Base-by-base conservation (phyloP, 2,329 filamentous ascomycete species). In the Helicocarpus griseus region DNA sequence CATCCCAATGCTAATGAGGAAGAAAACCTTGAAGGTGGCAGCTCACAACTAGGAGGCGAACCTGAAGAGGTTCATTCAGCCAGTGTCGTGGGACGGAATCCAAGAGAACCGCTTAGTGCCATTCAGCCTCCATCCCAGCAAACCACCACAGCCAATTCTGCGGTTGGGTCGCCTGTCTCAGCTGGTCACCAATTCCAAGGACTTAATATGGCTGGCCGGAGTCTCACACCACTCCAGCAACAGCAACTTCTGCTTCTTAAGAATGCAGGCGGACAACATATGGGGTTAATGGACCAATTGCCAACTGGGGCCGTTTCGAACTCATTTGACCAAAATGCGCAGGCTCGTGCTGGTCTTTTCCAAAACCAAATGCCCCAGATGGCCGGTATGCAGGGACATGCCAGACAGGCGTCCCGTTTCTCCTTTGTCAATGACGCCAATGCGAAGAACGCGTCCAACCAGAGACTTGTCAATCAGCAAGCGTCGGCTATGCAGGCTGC, bases 21-120 rank as follows among this genome's bases (percentile, higher is more conserved):
- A 57, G 88, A 87, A 52, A 85, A 86, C 52, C 81, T 82, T 1
- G 89, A 93, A 67, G 86, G 86, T 58, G 87, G 87, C 13, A 97
- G 91, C 65, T 76, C 93, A 53, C 90, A 94, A 53, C 77, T 97
- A 17, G 91, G 91, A 52, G 91, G 91, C 40, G 91, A 97, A 65
- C 91, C 91, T 0, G 91, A 97, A 65, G 89, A 95, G 58, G 77
- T 80, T 55, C 84, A 88, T 21, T 69, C 64, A 4, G 62, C 68
- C 49, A 64, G 62, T 52, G 50, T 48, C 36, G 56, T 57, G 56
- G 63, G 68, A 17, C 73, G 75, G 17, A 78, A 80, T 47, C 69
- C 69, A 36, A 73, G 77, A 59, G 78, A 82, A 54, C 79, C 82
- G 47, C 80, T 82, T 53, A 75, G 79, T 53, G 81, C 80, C 11